A percentile compares a stretch with the other conserved stretches of the same genome.
These are phyloP conservation scores for Lophiotrema nucula DNA, from an alignment of 495 filamentous ascomycete genomes.

Conservation along the genomic window DNA sequence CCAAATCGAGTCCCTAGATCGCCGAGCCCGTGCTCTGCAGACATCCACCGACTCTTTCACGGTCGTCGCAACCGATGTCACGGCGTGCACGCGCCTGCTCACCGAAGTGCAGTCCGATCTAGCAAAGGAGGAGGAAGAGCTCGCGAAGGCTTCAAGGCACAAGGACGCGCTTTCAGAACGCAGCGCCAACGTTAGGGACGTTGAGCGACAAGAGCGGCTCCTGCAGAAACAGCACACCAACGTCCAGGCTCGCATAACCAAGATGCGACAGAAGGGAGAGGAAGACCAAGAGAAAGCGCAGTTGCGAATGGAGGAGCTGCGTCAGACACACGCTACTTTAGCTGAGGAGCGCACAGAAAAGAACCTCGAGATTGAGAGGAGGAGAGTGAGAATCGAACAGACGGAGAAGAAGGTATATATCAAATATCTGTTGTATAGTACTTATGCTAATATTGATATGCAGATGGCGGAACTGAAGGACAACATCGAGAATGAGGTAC, in stretches of 20 bases:
- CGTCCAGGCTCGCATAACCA: conserved; percentile 80
- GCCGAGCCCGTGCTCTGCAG: conserved; percentile 81
- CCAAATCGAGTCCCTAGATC: conserved; percentile 82
- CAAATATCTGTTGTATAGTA: background rate
- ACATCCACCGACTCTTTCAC: conserved; percentile 86
- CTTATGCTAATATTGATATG: conserved; percentile 34
- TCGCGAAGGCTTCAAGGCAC: conserved; percentile 71
- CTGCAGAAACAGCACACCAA: conserved; percentile 79
- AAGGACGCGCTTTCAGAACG: conserved; percentile 83
- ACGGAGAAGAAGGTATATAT: conserved; percentile 91
- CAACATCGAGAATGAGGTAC: conserved; percentile 91
- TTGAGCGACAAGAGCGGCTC: conserved; percentile 80
- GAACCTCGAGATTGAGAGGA: conserved; percentile 83
- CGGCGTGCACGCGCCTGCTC: conserved; percentile 79
- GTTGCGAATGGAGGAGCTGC: conserved; percentile 85
- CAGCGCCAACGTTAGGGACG: conserved; percentile 83
- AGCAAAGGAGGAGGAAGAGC: conserved; percentile 85
- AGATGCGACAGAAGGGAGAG: conserved; percentile 70
- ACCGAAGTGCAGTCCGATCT: conserved; percentile 83
- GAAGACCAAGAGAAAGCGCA: conserved; percentile 78
- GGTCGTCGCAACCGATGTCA: conserved; percentile 77
- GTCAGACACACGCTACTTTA: conserved; percentile 73
- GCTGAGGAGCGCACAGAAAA: conserved; percentile 83
- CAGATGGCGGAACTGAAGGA: conserved; percentile 97
- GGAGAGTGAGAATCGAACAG: conserved; percentile 90